Evolutionary conservation across 2,329 filamentous ascomycete genomes (phyloP), one percentile per base, ranked within the genome.

Genomic region (Xylogone sp.): DNA sequence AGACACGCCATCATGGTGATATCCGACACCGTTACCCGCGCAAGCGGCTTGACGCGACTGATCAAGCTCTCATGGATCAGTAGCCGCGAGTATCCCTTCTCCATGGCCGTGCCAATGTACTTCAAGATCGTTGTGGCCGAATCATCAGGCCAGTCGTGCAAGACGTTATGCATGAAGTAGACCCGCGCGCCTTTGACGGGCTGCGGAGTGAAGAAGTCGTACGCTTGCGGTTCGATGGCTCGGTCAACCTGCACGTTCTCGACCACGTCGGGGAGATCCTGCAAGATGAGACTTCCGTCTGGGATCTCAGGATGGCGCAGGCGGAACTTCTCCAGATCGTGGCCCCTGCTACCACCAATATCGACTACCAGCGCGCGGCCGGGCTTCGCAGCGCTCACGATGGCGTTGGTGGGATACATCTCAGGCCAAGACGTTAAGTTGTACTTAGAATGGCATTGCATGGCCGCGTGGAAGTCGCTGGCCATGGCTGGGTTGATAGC

Each of bases 131-230:
- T 27, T 5, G 13, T 10, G 18, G 47, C 47, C 27, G 29, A 42
- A 9, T 52, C 27, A 27, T 61, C 63, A 19, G 62, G 59, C 59
- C 64, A 69, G 55, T 70, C 65, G 50, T 71, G 65, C 21, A 69
- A 49, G 2, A 70, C 62, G 7, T 61, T 60, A 42, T 66, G 55
- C 31, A 65, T 46, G 45, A 59, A 65, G 45, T 67, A 67, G 4
- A 60, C 64, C 5, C 65, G 65, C 0, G 72, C 72, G 2, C 70
- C 72, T 21, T 61, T 66, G 7, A 75, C 54, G 0, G 70, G 70
- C 48, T 75, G 71, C 4, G 66, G 62, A 0, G 62, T 67, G 50
- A 74, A 70, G 53, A 72, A 69, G 48, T 74, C 67, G 51, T 74
- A 65, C 2, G 58, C 54, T 48, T 62, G 59, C 2, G 61, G 54